Conservation (phyloP, 1,139 yeast genomes). For the Pichia sp. region DNA sequence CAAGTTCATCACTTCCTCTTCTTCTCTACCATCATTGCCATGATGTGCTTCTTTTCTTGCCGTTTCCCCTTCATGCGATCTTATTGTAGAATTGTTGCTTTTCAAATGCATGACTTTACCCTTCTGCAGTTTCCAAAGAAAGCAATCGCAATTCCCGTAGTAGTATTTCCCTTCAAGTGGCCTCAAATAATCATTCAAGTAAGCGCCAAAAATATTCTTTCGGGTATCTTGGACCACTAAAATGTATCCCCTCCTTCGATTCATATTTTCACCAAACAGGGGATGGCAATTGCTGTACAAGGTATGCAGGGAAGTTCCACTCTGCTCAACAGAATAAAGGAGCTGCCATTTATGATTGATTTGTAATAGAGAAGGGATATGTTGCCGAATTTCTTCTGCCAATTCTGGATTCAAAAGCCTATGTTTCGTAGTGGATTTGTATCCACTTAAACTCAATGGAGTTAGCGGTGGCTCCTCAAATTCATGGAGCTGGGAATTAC, state of each 20-base stretch:
- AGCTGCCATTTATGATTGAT: constrained; percentile 73
- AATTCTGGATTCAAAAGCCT: constrained; percentile 54
- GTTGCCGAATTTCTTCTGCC: constrained; percentile 67
- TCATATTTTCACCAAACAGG: constrained; percentile 25
- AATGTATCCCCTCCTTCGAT: constrained; percentile 61
- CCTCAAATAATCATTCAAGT: constrained; percentile 66
- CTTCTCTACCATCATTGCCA: constrained; percentile 1
- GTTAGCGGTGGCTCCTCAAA: constrained; percentile 40
- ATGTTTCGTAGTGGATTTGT: constrained; percentile 50
- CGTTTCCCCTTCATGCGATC: neutral
- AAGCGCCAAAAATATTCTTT: constrained; percentile 76
- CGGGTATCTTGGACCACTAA: constrained; percentile 60
- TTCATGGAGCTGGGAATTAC: neutral
- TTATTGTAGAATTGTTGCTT: constrained; percentile 1
- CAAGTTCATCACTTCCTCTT: constrained; percentile 33
- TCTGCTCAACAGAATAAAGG: constrained; percentile 79
- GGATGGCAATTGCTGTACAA: constrained; percentile 42
- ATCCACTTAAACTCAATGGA: constrained; percentile 52
- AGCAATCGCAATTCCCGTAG: constrained; percentile 94
- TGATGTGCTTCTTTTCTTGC: neutral
- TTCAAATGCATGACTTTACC: constrained; percentile 28
- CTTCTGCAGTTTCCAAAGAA: constrained; percentile 71
- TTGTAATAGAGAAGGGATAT: constrained; percentile 76
- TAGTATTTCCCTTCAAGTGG: constrained; percentile 69
- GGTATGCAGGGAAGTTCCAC: constrained; percentile 84